Base-by-base conservation (phyloP, 2,329 filamentous ascomycete genomes). In the Monosporascus sp. region DNA sequence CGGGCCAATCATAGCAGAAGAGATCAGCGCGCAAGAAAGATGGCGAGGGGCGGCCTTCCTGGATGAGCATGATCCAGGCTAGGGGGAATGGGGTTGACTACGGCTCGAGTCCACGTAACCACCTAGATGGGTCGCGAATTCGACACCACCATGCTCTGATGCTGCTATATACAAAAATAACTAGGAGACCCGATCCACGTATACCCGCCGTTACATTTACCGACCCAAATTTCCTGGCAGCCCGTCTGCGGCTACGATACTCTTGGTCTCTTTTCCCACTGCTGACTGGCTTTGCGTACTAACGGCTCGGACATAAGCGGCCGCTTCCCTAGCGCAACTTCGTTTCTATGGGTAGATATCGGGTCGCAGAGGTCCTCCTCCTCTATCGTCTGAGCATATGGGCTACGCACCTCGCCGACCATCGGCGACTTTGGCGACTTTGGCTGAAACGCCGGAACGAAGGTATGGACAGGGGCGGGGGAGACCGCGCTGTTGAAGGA, bases 1-100 rank as follows among this genome's bases (percentile, higher is more conserved):
- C 78, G 87, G 56, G 91, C 90, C 34, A 96, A 96, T 66, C 91
- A 96, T 68, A 94, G 91, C 69, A 83, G 92, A 26, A 81, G 91
- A 49, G 88, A 95, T 66, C 80, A 80, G 55, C 74, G 82, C 37
- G 83, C 84, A 14, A 83, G 71, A 64, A 88, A 88, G 72, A 85
- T 87, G 82, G 81, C 80, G 16, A 76, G 83, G 26, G 79, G 76
- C 7, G 76, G 76, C 16, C 56, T 69, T 38, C 59, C 64, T 14
- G 66, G 64, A 8, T 67, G 49, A 61, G 45, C 26, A 24, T 8
- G 48, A 11, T 14, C 14, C 31, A 34, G 31, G 9, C 31, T 14
- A 34, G 31, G 31, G 31, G 31, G 9, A 34, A 34, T 14, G 31
- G 27, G 31, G 31, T 34, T 34, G 31, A 11, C 31, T 34, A 43